Percentiles rank a stretch among this genome's conserved stretches.
Conservation (phyloP, 2,329 filamentous ascomycete genomes). For the Pseudogymnoascus sp. region DNA sequence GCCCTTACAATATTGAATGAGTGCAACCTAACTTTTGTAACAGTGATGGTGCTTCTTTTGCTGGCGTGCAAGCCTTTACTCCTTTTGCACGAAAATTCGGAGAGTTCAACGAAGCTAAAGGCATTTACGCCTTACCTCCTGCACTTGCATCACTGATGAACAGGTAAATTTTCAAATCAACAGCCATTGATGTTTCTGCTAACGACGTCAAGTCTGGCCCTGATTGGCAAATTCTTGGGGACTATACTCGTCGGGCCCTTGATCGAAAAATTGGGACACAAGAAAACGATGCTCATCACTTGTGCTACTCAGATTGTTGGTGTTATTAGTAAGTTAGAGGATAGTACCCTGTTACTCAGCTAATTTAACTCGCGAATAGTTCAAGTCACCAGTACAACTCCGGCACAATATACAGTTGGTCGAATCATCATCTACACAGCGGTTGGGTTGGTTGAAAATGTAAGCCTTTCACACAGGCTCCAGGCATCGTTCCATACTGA, state of each 20-base stretch:
- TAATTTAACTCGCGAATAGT: neutral
- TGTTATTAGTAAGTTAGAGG: slow-evolving; percentile 9
- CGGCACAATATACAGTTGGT: neutral
- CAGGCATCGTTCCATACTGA: neutral
- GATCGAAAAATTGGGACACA: slow-evolving; percentile 16
- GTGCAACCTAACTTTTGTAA: neutral
- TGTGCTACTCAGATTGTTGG: slow-evolving; percentile 15
- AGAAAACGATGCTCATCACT: slow-evolving; percentile 14
- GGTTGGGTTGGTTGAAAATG: neutral
- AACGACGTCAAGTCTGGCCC: neutral
- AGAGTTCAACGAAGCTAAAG: slow-evolving; percentile 8
- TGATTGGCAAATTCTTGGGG: neutral
- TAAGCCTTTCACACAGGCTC: neutral
- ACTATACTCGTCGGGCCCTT: slow-evolving; percentile 12
- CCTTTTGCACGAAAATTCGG: slow-evolving; percentile 15
- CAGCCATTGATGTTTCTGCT: neutral
- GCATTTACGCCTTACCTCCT: neutral
- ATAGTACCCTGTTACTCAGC: neutral
- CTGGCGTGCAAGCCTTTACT: slow-evolving; percentile 16
- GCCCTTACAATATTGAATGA: neutral
- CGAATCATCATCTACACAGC: neutral
- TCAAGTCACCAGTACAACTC: neutral
- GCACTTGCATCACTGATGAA: neutral
- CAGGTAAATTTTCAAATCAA: neutral
- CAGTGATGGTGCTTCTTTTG: slow-evolving; percentile 17